Conservation (phyloP, 306 rosid genomes). For the Rosa persica region DNA sequence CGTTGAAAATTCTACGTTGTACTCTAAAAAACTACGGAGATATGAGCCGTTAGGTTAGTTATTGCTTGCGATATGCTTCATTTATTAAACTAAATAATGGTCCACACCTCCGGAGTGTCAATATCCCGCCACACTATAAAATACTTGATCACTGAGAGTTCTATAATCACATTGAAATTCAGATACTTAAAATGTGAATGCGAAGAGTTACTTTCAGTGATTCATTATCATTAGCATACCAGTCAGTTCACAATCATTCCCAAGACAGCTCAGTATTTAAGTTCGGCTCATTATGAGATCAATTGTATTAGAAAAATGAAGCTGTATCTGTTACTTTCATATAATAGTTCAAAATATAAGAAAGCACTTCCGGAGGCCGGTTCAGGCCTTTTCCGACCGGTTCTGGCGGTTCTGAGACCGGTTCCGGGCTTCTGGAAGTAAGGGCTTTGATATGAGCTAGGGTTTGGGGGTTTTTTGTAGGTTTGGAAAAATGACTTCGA, state of each 20-base stretch:
- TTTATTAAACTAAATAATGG: background rate
- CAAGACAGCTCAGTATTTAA: background rate
- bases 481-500: too few relatives aligned
- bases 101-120: background rate
- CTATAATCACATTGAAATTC: background rate
- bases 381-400: too few relatives aligned
- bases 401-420: too few relatives aligned
- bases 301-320: background rate
- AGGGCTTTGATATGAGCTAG: too few relatives aligned
- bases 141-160: background rate
- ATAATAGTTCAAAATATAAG: background rate
- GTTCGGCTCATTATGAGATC: background rate
- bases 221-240: background rate
- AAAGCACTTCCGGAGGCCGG: too few relatives aligned
- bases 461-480: too few relatives aligned
- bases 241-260: background rate
- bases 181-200: background rate
- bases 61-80: background rate
- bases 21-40: background rate
- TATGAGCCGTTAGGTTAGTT: background rate
- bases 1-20: background rate
- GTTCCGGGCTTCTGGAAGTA: too few relatives aligned
- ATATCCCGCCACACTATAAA: background rate
- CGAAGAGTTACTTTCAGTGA: background rate
- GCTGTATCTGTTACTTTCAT: background rate